Conservation (phyloP, 805 yeast genomes). For the Monosporozyma yasuniensis region DNA sequence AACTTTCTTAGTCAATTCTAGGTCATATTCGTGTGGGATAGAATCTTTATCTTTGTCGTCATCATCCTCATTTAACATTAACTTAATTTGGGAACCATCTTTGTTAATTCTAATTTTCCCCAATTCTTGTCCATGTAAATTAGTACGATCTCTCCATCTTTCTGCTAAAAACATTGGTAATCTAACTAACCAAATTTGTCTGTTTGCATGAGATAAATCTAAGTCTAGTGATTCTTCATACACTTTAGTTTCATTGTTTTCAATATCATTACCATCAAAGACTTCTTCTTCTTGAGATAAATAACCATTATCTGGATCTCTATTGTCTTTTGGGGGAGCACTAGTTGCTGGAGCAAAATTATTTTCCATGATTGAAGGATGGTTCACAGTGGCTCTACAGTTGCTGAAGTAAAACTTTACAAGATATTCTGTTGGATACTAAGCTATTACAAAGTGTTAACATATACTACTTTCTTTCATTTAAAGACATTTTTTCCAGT, state of each 20-base stretch:
- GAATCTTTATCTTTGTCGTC: slow-evolving; percentile 35
- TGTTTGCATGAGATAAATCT: slow-evolving; percentile 50
- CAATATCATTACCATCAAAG: slow-evolving; percentile 38
- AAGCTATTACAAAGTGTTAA: neutral
- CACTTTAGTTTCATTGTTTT: slow-evolving; percentile 30
- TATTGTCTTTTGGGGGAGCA: slow-evolving; percentile 5
- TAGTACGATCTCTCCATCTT: slow-evolving; percentile 59
- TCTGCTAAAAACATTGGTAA: slow-evolving; percentile 82
- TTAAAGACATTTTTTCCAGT: neutral
- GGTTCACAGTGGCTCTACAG: neutral
- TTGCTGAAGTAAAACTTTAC: neutral
- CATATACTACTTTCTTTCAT: neutral
- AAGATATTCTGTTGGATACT: neutral
- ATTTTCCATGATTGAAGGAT: neutral
- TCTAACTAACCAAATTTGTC: slow-evolving; percentile 87
- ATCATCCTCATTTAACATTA: slow-evolving; percentile 44
- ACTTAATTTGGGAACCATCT: slow-evolving; percentile 41
- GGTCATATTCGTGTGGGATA: slow-evolving; percentile 79
- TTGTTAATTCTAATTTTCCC: slow-evolving; percentile 73
- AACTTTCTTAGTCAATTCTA: slow-evolving; percentile 64
- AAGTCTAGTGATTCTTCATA: slow-evolving; percentile 69
- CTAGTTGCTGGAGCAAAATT: slow-evolving; percentile 1
- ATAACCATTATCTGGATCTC: slow-evolving; percentile 31
- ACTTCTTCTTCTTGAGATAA: slow-evolving; percentile 37
- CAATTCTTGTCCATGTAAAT: slow-evolving; percentile 61